A percentile compares a stretch with the other conserved stretches of the same genome.
Conservation (phyloP, 1,139 yeast genomes). For the Hansenula sp. region DNA sequence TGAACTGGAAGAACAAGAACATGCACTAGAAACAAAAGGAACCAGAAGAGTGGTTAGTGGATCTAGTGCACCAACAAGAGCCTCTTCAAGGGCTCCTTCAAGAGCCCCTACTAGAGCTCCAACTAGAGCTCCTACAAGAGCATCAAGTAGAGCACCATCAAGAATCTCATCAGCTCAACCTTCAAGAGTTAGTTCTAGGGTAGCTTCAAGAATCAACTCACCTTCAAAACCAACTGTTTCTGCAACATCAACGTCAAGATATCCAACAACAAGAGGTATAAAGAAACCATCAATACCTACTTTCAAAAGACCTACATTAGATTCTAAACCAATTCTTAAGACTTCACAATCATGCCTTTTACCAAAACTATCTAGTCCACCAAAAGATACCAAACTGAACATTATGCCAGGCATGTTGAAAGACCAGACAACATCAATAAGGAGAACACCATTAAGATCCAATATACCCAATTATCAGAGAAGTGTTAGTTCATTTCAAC, state of each 20-base stretch:
- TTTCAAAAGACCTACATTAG: slow-evolving; percentile 10
- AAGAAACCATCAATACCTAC: slow-evolving; percentile 14
- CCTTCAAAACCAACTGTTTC: neutral
- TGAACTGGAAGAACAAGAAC: slow-evolving; percentile 37
- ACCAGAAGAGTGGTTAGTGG: slow-evolving; percentile 6
- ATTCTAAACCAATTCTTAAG: slow-evolving; percentile 8
- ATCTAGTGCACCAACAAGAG: slow-evolving; percentile 13
- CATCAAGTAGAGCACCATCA: slow-evolving; percentile 13
- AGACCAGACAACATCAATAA: slow-evolving; percentile 3
- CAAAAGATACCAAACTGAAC: slow-evolving; percentile 9
- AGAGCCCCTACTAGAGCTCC: slow-evolving; percentile 11
- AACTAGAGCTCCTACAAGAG: slow-evolving; percentile 14
- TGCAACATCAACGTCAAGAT: slow-evolving; percentile 7
- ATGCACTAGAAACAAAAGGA: neutral
- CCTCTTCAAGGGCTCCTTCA: slow-evolving; percentile 10
- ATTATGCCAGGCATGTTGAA: slow-evolving; percentile 10
- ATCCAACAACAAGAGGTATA: slow-evolving; percentile 10
- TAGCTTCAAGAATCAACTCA: slow-evolving; percentile 1
- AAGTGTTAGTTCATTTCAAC: slow-evolving; percentile 13
- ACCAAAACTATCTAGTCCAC: slow-evolving; percentile 13
- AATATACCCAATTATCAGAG: slow-evolving; percentile 3
- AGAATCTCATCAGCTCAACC: slow-evolving; percentile 11
- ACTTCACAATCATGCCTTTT: slow-evolving; percentile 11
- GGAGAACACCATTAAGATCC: slow-evolving; percentile 12
- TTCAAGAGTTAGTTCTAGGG: slow-evolving; percentile 6